phyloP scores from a whole-genome alignment of 2,329 filamentous ascomycete species.

The Endoconidiophora polonica region DNA sequence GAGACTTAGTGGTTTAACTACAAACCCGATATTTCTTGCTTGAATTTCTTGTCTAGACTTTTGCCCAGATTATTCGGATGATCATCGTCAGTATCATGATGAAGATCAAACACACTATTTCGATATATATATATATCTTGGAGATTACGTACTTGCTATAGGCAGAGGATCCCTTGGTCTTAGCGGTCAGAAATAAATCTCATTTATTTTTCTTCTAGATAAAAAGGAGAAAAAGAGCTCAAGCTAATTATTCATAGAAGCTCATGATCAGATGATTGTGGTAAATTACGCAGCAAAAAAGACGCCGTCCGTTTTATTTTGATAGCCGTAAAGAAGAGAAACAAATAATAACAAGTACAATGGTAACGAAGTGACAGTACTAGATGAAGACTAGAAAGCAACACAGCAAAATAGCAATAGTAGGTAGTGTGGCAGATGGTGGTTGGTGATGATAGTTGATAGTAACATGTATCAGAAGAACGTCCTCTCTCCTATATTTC shows the following conservation, averaged over 20 bases:
- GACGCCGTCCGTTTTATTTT: conserved; percentile 10
- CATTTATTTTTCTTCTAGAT: not conserved
- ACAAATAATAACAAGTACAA: not conserved
- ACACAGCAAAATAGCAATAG: conserved; percentile 1
- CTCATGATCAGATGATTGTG: no score
- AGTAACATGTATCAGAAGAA: not conserved
- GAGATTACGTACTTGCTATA: no score
- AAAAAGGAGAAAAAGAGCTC: not conserved
- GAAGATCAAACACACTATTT: no score
- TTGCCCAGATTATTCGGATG: no score
- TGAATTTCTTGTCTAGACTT: no score
- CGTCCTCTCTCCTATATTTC: not conserved
- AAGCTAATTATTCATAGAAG: no score
- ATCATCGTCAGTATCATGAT: no score
- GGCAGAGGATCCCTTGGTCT: not conserved
- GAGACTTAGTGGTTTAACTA: no score
- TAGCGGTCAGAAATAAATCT: not conserved
- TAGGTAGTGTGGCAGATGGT: no score
- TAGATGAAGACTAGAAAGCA: conserved; percentile 2
- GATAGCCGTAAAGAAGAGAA: conserved; percentile 5
- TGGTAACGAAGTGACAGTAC: not conserved
- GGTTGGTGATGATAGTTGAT: no score
- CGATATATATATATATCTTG: no score
- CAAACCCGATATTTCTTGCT: no score
- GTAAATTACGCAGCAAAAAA: conserved; percentile 4